These are phyloP conservation scores for Pichia sp. DNA, from an alignment of 1,139 yeast genomes.

Conservation along the genomic window DNA sequence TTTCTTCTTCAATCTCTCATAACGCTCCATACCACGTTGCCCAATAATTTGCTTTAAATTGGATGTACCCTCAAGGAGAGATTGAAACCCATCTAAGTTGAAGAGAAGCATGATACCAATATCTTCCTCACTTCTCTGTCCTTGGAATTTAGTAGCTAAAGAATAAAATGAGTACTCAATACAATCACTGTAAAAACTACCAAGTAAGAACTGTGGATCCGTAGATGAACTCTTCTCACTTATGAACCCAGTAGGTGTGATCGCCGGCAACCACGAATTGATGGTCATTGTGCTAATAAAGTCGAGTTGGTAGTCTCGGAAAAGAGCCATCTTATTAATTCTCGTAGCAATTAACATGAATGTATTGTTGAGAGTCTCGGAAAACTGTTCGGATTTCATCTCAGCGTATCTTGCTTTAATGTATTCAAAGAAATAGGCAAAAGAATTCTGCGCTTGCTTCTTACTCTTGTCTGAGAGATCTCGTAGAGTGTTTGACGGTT, in stretches of 20 bases:
- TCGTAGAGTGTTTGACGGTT: conserved; percentile 12
- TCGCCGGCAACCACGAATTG: conserved; percentile 64
- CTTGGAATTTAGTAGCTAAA: conserved; percentile 44
- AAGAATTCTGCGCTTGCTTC: conserved; percentile 33
- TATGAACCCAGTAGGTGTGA: conserved; percentile 42
- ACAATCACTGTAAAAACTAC: conserved; percentile 65
- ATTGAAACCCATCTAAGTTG: conserved; percentile 69
- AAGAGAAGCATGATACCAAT: conserved; percentile 69
- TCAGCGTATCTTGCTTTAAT: conserved; percentile 54
- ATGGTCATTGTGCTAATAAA: conserved; percentile 47
- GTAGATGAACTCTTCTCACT: conserved; percentile 44
- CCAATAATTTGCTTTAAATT: conserved; percentile 53
- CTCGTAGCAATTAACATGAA: conserved; percentile 37
- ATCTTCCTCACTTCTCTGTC: conserved; percentile 32
- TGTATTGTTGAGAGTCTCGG: too few relatives aligned
- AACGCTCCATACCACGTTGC: conserved; percentile 54
- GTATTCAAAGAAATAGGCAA: conserved; percentile 49
- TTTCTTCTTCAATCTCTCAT: conserved; percentile 64
- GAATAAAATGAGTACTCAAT: conserved; percentile 65
- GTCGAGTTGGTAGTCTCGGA: conserved; percentile 43
- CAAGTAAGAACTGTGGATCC: conserved; percentile 44
- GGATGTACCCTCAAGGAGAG: conserved; percentile 53
- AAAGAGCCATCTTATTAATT: conserved; percentile 59
- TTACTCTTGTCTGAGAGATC: conserved; percentile 9
- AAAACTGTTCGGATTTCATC: too few relatives aligned